A percentile compares a stretch with the other conserved stretches of the same genome.
These are phyloP conservation scores for Durotheca rogersii DNA, from an alignment of 495 filamentous ascomycete genomes.

Conservation along the genomic window DNA sequence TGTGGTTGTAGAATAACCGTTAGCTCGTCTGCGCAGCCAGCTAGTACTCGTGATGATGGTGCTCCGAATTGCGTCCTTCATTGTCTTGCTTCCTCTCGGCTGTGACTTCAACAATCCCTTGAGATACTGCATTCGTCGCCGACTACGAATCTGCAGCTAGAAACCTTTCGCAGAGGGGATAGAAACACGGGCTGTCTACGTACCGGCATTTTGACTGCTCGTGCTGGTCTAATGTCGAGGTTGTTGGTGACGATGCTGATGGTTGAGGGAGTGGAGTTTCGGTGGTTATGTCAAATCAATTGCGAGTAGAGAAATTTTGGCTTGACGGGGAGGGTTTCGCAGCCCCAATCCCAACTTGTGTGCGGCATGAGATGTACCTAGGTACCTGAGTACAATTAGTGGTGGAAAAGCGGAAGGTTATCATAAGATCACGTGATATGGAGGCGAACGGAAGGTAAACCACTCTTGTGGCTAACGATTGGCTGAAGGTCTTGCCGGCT, in stretches of 20 bases:
- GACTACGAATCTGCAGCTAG: too few relatives aligned
- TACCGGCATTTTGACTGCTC: conserved; percentile 82
- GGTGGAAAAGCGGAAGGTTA: too few relatives aligned
- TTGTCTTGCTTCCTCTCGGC: too few relatives aligned
- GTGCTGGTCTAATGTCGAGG: conserved; percentile 44
- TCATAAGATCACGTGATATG: too few relatives aligned
- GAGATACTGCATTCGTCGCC: too few relatives aligned
- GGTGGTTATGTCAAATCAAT: conserved; percentile 25
- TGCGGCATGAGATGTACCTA: conserved; percentile 1
- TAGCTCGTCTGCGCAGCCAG: conserved; percentile 11
- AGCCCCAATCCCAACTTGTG: conserved; percentile 45
- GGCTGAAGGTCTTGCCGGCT: conserved; percentile 2
- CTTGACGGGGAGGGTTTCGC: conserved; percentile 36
- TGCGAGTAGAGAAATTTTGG: conserved; percentile 31
- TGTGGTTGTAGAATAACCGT: conserved; percentile 43
- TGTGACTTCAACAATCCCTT: too few relatives aligned
- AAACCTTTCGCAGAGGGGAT: too few relatives aligned
- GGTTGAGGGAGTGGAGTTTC: conserved; percentile 37
- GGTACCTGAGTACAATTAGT: background rate
- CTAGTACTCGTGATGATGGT: too few relatives aligned
- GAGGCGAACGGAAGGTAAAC: too few relatives aligned
- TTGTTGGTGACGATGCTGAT: conserved; percentile 42
- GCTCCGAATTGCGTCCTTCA: too few relatives aligned
- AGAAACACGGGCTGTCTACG: too few relatives aligned
- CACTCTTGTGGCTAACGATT: conserved; percentile 19